These are phyloP conservation scores for Salix purpurea DNA, from an alignment of 345 rosid genomes.

Conservation along the genomic window DNA sequence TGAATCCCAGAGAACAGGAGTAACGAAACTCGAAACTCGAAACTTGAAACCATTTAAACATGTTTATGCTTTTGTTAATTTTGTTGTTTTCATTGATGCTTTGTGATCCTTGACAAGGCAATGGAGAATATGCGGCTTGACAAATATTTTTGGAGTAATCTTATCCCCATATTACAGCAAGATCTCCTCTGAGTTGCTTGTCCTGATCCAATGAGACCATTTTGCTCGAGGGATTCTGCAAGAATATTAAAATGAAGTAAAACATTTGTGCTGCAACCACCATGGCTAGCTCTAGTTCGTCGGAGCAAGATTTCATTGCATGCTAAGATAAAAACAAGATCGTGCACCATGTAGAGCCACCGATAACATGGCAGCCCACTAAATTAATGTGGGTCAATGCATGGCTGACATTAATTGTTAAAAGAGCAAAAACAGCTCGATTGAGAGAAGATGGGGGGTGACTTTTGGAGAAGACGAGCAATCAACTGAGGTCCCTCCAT, in stretches of 20 bases:
- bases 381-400: background rate
- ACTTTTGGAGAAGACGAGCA: too few species aligned
- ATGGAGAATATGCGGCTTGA: background rate
- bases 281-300: background rate
- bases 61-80: too few species aligned
- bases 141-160: background rate
- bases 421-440: background rate
- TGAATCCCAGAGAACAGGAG: too few species aligned
- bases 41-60: too few species aligned
- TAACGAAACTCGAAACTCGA: too few species aligned
- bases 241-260: background rate
- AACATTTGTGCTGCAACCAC: slow-evolving; percentile 1
- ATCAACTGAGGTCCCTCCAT: too few species aligned
- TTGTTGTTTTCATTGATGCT: too few species aligned
- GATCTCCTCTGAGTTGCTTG: background rate
- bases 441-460: background rate
- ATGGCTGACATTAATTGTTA: background rate
- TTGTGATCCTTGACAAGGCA: background rate
- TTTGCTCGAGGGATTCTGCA: background rate
- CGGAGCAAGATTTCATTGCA: background rate
- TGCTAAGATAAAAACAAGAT: background rate
- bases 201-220: background rate
- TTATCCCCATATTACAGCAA: background rate
- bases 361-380: background rate
- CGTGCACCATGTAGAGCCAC: background rate